Conservation (phyloP, 139 green algal genomes). For the Yamagishiella unicocca region DNA sequence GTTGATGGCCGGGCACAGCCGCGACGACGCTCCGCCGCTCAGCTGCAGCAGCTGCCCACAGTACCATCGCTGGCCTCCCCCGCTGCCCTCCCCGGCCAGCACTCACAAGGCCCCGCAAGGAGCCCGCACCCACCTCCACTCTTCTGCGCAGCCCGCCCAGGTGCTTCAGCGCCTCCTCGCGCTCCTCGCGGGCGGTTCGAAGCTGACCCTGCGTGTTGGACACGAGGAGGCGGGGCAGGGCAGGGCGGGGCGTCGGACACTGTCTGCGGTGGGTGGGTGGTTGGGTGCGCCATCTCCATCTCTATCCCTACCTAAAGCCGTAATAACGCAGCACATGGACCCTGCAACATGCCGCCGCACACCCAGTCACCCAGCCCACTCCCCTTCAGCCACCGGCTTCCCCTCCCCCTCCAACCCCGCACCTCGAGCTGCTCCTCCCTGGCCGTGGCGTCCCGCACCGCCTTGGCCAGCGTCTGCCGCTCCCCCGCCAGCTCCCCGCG, state of each 20-base stretch:
- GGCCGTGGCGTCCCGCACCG: constrained; percentile 28
- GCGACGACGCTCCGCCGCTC: no score
- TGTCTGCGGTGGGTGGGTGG: no score
- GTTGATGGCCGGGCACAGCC: no score
- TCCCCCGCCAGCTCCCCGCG: constrained; percentile 23
- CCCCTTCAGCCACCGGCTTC: background rate
- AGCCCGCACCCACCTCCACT: constrained; percentile 48
- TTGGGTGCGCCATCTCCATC: no score
- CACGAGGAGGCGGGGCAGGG: no score
- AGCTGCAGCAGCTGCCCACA: no score
- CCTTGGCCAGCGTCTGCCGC: constrained; percentile 48
- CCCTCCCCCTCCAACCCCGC: background rate
- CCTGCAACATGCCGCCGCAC: background rate
- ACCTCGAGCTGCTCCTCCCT: constrained; percentile 46
- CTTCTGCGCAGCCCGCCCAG: constrained; percentile 41
- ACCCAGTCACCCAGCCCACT: background rate
- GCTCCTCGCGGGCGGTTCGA: constrained; percentile 31
- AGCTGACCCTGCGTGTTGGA: background rate
- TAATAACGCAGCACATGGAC: no score
- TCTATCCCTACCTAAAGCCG: no score
- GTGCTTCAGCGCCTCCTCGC: constrained; percentile 46
- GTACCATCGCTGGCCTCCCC: no score
- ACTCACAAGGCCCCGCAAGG: no score
- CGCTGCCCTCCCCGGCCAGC: no score
- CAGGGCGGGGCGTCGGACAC: no score